Conservation (phyloP, 805 yeast species). For the Hanseniaspora opuntiae region DNA sequence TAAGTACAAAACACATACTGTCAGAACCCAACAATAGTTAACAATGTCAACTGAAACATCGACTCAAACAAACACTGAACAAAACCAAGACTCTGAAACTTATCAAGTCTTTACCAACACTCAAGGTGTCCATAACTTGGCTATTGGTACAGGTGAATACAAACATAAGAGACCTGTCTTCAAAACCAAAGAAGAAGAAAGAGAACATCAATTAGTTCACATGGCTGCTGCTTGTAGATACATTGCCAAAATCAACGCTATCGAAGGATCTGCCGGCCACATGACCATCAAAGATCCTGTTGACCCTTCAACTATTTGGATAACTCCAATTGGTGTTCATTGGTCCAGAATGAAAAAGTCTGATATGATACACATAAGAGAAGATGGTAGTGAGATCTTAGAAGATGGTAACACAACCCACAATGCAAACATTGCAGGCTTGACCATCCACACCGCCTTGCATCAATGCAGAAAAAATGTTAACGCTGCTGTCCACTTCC, state of each 20-base stretch:
- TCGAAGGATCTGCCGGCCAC: constrained; percentile 77
- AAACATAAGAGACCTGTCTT: constrained; percentile 16
- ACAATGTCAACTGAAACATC: not conserved
- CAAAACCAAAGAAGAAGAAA: constrained; percentile 16
- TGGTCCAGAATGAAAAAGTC: constrained; percentile 46
- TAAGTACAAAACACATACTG: no score
- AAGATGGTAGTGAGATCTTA: constrained; percentile 37
- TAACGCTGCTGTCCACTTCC: constrained; percentile 57
- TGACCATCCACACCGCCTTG: constrained; percentile 50
- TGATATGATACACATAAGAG: constrained; percentile 50
- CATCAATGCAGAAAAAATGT: constrained; percentile 56
- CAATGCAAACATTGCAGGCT: constrained; percentile 53
- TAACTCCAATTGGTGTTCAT: constrained; percentile 75
- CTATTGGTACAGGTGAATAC: constrained; percentile 16
- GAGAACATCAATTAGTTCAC: constrained; percentile 34
- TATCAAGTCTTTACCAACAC: constrained; percentile 9
- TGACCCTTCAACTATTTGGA: constrained; percentile 72
- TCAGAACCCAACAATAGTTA: not conserved
- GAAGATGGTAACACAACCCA: constrained; percentile 35
- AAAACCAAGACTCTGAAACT: not conserved
- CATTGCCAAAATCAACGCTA: constrained; percentile 63
- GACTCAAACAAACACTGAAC: not conserved
- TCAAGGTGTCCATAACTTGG: constrained; percentile 18
- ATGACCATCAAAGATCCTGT: constrained; percentile 76
- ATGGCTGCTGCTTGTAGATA: constrained; percentile 78